Base-by-base conservation (phyloP, 805 yeast species). In the Zygosaccharomyces bisporus region DNA sequence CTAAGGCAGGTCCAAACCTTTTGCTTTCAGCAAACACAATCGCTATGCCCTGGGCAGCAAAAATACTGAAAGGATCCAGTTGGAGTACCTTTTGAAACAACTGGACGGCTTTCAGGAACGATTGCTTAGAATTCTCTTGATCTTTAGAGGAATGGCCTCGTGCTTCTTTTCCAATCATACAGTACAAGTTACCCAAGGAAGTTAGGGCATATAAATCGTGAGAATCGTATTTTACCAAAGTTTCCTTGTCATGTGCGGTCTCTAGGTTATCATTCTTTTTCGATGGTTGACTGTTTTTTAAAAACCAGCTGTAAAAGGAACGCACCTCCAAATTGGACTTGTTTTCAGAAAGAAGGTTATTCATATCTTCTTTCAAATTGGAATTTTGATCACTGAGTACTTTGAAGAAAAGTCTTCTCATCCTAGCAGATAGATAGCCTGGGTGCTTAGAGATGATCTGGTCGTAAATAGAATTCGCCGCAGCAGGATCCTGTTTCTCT, bases 1-100 rank as follows among this genome's bases (percentile, higher is more conserved):
- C 95, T 57, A 90, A 72, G 0, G 98, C 96, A 49, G 81, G 73
- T 19, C 79, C 80, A 25, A 79, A 68, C 54, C 86, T 81, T 53
- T 82, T 81, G 57, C 81, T 83, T 57, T 91, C 97, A 8, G 95
- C 95, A 63, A 88, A 85, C 4, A 89, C 80, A 44, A 93, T 88
- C 1, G 97, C 98, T 50, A 93, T 74, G 44, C 99, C 99, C 66
- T 93, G 99, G 1, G 99, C 98, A 4, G 99, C 99, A 69, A 83
- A 93, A 1, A 90, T 91, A 61, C 91, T 87, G 53, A 76, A 73
- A 2, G 90, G 79, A 67, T 93, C 98, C 21, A 89, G 67, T 40
- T 85, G 81, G 43, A 93, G 69, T 1, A 88, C 96, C 67, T 93
- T 93, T 57, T 88, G 86, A 63, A 80, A 91, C 47, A 93, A 72